These are phyloP conservation scores for Paraconiothyrium sp. DNA, from an alignment of 2,329 filamentous ascomycete species.

Conservation along the genomic window DNA sequence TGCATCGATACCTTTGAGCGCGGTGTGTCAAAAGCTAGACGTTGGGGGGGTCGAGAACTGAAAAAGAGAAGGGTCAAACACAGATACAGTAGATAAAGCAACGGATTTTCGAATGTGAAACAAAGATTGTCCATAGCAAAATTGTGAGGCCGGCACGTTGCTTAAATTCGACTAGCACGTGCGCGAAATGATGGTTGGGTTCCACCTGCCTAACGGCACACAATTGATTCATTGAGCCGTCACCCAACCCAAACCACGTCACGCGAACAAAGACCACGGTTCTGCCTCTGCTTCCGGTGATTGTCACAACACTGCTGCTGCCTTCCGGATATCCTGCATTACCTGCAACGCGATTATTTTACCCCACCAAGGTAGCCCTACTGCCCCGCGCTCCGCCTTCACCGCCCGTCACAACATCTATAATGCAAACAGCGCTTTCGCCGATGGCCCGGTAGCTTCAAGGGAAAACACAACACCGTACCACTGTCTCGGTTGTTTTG, in stretches of 20 bases:
- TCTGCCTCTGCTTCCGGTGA: conserved; percentile 5
- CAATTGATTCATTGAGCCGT: conserved; percentile 21
- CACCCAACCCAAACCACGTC: conserved; percentile 27
- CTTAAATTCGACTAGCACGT: conserved; percentile 29
- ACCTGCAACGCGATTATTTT: conserved; percentile 3
- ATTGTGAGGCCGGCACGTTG: conserved; percentile 5
- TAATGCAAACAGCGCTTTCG: conserved; percentile 43
- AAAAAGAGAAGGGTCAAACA: not conserved
- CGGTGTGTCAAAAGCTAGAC: not conserved
- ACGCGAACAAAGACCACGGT: conserved; percentile 27
- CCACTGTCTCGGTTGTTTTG: conserved; percentile 31
- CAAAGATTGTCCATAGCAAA: not conserved
- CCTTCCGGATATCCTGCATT: conserved; percentile 26
- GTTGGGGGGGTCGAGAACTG: not conserved
- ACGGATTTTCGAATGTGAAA: not conserved
- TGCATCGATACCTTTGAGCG: not conserved
- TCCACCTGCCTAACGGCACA: conserved; percentile 12
- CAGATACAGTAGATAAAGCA: not conserved
- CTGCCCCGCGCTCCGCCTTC: conserved; percentile 44
- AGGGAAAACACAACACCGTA: conserved; percentile 21
- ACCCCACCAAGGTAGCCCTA: conserved; percentile 27
- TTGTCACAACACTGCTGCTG: conserved; percentile 1
- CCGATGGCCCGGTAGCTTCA: conserved; percentile 49
- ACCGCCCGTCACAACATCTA: conserved; percentile 47
- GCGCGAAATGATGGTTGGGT: conserved; percentile 27